Evolutionary conservation across 768 basidiomycete species (phyloP).

Genomic region (Tephrocybe sp.): DNA sequence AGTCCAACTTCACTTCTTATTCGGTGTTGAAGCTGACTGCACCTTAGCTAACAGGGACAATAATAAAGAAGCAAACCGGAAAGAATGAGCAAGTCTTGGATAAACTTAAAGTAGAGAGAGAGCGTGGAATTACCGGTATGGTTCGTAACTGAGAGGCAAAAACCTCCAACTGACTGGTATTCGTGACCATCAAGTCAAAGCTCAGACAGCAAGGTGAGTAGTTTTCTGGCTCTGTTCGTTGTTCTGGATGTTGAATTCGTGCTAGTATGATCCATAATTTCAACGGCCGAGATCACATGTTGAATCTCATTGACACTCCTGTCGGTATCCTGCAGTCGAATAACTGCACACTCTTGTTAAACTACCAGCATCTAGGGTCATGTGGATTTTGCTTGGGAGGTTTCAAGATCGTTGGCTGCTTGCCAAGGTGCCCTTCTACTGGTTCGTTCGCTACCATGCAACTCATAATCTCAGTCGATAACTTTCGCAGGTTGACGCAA

Average conservation of each 20-base stretch:
- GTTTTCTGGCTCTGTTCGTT: neutral
- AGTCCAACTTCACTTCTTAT: neutral
- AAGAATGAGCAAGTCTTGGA: conserved; percentile 85
- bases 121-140: conserved; percentile 91
- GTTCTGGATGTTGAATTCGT: conserved; percentile 6
- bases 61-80: conserved; percentile 58
- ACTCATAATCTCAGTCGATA: neutral
- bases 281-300: conserved; percentile 57
- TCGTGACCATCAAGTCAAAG: conserved; percentile 64
- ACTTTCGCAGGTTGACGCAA: conserved; percentile 77
- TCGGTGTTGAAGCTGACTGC: conserved; percentile 15
- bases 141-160: neutral
- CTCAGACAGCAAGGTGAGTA: conserved; percentile 83
- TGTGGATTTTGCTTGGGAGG: conserved; percentile 98
- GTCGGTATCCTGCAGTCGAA: conserved; percentile 34
- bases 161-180: neutral
- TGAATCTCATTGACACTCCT: conserved; percentile 97
- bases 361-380: conserved; percentile 59
- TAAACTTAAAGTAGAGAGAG: conserved; percentile 95
- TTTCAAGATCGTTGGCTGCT: conserved; percentile 87
- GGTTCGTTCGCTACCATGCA: conserved; percentile 25
- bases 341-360: neutral
- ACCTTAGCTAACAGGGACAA: conserved; percentile 82
- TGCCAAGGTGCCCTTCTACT: conserved; percentile 84
- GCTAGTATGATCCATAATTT: conserved; percentile 74